These are phyloP conservation scores for Begonia masoniana DNA, from an alignment of 306 rosid genomes.

Conservation along the genomic window DNA sequence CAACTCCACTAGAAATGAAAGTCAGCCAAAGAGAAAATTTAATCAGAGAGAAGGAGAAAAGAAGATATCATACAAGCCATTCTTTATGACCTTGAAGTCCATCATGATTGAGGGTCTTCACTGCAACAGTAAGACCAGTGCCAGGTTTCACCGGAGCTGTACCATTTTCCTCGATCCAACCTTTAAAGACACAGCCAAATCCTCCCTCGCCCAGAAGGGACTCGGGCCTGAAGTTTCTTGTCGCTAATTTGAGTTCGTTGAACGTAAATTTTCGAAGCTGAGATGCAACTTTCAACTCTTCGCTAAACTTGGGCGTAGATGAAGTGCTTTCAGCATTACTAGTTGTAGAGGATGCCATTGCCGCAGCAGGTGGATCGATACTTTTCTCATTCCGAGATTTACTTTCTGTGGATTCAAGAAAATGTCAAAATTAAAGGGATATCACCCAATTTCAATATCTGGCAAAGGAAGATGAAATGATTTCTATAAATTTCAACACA, in stretches of 20 bases:
- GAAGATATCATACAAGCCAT: constrained; percentile 70
- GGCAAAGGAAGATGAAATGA: too few species aligned
- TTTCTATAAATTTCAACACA: too few species aligned
- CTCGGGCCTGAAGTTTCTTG: constrained; percentile 94
- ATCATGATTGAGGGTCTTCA: constrained; percentile 88
- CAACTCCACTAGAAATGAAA: constrained; percentile 14
- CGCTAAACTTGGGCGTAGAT: constrained; percentile 70
- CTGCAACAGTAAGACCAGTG: constrained; percentile 96
- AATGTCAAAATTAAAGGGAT: constrained; percentile 1
- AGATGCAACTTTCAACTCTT: constrained; percentile 83
- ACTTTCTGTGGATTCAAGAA: constrained; percentile 32
- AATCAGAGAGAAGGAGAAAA: constrained; percentile 5
- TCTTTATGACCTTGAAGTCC: constrained; percentile 99
- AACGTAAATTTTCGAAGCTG: constrained; percentile 85
- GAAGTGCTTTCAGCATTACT: constrained; percentile 60
- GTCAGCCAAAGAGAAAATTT: not conserved
- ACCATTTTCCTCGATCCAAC: constrained; percentile 97
- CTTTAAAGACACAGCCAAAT: constrained; percentile 96
- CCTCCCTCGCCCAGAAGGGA: constrained; percentile 99
- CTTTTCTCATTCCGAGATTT: constrained; percentile 40
- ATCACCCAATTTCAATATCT: not conserved
- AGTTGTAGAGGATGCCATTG: constrained; percentile 46
- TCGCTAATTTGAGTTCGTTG: constrained; percentile 79
- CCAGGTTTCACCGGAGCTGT: constrained; percentile 96
- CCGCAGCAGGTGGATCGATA: constrained; percentile 33